Evolutionary conservation across 441 rosid genomes (phyloP).

Genomic region (Manihot esculenta): DNA sequence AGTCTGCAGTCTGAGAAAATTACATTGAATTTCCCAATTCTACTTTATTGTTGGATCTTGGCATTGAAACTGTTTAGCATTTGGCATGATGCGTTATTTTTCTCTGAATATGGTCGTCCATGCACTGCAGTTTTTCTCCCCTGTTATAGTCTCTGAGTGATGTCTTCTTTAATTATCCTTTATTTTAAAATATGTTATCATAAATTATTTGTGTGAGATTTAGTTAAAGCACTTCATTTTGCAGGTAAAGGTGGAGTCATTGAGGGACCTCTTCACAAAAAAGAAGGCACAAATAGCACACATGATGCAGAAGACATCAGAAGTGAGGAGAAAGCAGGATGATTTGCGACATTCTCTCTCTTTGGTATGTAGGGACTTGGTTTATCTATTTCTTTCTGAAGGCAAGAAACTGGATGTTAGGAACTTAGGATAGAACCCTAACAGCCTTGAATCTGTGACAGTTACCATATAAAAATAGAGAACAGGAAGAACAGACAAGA

Average conservation of each 20-base stretch:
- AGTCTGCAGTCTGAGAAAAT: neutral
- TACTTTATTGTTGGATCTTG: neutral
- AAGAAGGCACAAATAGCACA: slow-evolving; percentile 67
- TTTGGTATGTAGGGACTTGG: slow-evolving; percentile 48
- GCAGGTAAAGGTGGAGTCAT: slow-evolving; percentile 56
- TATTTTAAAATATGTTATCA: neutral
- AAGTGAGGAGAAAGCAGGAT: slow-evolving; percentile 65
- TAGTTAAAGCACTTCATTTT: slow-evolving; percentile 22
- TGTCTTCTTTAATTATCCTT: neutral
- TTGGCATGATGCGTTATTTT: slow-evolving; percentile 3
- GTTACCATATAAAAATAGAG: too few species aligned
- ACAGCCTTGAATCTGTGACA: too few species aligned
- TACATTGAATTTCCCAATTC: neutral
- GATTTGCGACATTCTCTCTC: slow-evolving; percentile 50
- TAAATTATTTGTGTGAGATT: slow-evolving; percentile 7
- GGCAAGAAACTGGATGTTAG: neutral
- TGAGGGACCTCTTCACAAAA: slow-evolving; percentile 46
- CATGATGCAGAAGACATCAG: slow-evolving; percentile 65
- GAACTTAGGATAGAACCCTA: too few species aligned
- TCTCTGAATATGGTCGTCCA: neutral
- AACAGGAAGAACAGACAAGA: too few species aligned
- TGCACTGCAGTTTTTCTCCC: neutral
- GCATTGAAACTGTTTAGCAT: neutral
- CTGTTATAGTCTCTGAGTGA: neutral
- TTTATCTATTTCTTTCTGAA: neutral